Percentiles rank a stretch among this genome's conserved stretches.
Evolutionary conservation across 2,329 filamentous ascomycete species (phyloP).

Genomic region (Fusarium tjaetaba): DNA sequence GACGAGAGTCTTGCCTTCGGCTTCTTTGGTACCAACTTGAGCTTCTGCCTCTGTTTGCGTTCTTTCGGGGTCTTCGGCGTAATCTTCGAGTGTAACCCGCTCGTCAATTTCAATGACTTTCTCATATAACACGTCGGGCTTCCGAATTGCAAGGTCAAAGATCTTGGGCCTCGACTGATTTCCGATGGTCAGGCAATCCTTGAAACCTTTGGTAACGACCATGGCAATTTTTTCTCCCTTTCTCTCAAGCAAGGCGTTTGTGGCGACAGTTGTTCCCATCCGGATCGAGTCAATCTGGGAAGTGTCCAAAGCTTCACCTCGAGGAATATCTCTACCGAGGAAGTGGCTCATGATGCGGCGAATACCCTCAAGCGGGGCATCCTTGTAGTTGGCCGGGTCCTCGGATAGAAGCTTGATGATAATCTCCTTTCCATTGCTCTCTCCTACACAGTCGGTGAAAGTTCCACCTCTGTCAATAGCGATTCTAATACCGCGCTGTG

Average conservation of each 20-base stretch:
- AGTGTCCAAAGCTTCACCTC: constrained; percentile 83
- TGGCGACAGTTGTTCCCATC: constrained; percentile 96
- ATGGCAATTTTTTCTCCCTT: constrained; percentile 91
- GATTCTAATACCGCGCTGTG: constrained; percentile 73
- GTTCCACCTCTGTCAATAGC: constrained; percentile 86
- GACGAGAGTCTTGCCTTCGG: constrained; percentile 68
- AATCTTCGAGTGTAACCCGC: constrained; percentile 90
- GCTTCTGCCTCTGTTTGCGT: constrained; percentile 64
- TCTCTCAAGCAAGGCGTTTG: constrained; percentile 88
- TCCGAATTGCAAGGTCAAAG: constrained; percentile 87
- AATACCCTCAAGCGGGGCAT: constrained; percentile 92
- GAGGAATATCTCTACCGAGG: constrained; percentile 77
- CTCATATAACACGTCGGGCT: constrained; percentile 88
- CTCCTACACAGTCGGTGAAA: constrained; percentile 92
- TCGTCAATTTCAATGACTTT: constrained; percentile 90
- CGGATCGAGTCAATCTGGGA: constrained; percentile 87
- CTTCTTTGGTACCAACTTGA: constrained; percentile 58
- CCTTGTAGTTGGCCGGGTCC: constrained; percentile 88
- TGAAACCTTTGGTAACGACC: constrained; percentile 88
- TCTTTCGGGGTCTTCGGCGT: constrained; percentile 84
- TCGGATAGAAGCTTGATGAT: constrained; percentile 91
- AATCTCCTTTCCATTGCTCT: constrained; percentile 79
- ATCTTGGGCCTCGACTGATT: constrained; percentile 91
- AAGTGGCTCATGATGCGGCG: constrained; percentile 85
- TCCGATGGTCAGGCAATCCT: constrained; percentile 87